Evolutionary conservation across 108 stramenopile species (phyloP), one percentile per base, ranked within the genome.

Genomic region (Fistulifera solaris): DNA sequence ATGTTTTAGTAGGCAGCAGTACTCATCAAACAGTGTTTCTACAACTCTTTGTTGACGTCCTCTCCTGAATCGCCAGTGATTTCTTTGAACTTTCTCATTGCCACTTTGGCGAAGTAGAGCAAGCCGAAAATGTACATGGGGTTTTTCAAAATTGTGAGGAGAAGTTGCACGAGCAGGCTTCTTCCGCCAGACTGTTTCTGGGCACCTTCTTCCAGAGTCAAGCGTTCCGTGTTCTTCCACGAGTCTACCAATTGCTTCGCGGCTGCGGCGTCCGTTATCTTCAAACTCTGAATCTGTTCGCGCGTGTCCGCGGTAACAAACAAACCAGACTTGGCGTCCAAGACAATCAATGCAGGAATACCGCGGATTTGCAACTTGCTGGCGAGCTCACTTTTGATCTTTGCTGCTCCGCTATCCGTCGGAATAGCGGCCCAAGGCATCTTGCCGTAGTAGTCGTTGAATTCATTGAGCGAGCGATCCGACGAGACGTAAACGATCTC

Each of bases 341-440:
- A 40, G 2, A 89, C 65, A 38, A 85, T 62, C 46, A 85, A 43
- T 2, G 81, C 47, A 25, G 87, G 87, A 49, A 89, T 89, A 21
- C 81, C 83, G 52, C 60, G 38, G 17, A 72, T 80, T 52, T 78
- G 60, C 24, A 89, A 57, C 40, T 38, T 61, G 25, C 78, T 54
- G 1, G 81, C 73, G 51, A 89, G 44, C 14, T 70, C 72, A 19
- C 59, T 52, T 57, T 85, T 80, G 48, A 76, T 66, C 13, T 26
- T 39, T 11, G 70, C 50, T 14, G 74, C 62, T 47, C 71, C 50
- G 50, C 69, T 66, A 40, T 51, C 48, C 17, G 53, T 8, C 0
- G 70, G 59, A 39, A 89, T 57, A 35, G 80, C 60, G 58, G 83
- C 41, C 73, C 78, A 89, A 0, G 87, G 87, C 87, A 85, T 89